Conservation (phyloP, 2,329 filamentous ascomycete genomes). For the Calonectria leucothoes region DNA sequence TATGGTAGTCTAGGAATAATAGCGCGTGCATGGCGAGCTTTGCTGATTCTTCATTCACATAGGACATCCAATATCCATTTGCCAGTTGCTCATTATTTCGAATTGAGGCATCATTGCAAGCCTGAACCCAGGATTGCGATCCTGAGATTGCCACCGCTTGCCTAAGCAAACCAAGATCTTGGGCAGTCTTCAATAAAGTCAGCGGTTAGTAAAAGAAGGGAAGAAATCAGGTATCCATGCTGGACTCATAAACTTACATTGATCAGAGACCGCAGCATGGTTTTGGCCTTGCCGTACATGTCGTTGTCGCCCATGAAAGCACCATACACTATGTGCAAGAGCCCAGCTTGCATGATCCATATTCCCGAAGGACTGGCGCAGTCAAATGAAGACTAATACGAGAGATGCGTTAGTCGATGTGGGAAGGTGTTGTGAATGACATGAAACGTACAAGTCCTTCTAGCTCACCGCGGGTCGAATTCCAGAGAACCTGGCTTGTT, state of each 20-base stretch:
- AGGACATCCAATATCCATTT: conserved; percentile 39
- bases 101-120: neutral
- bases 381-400: conserved; percentile 30
- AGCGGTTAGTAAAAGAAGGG: neutral
- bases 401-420: neutral
- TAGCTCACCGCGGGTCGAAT: conserved; percentile 26
- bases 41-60: conserved; percentile 44
- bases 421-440: too few relatives aligned
- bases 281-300: conserved; percentile 39
- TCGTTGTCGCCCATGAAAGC: conserved; percentile 41
- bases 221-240: neutral
- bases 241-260: conserved; percentile 34
- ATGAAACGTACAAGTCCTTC: neutral
- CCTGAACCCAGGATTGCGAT: conserved; percentile 16
- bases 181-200: conserved; percentile 28
- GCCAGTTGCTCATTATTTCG: conserved; percentile 25
- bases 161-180: conserved; percentile 41
- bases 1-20: conserved; percentile 44
- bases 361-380: conserved; percentile 36
- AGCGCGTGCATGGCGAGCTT: conserved; percentile 45
- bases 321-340: conserved; percentile 45
- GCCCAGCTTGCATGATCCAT: conserved; percentile 45
- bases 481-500: conserved; percentile 31
- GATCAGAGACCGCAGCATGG: conserved; percentile 41
- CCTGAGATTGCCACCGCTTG: conserved; percentile 38